Conservation (phyloP, 305 asterid genomes). For the Lippia alba region DNA sequence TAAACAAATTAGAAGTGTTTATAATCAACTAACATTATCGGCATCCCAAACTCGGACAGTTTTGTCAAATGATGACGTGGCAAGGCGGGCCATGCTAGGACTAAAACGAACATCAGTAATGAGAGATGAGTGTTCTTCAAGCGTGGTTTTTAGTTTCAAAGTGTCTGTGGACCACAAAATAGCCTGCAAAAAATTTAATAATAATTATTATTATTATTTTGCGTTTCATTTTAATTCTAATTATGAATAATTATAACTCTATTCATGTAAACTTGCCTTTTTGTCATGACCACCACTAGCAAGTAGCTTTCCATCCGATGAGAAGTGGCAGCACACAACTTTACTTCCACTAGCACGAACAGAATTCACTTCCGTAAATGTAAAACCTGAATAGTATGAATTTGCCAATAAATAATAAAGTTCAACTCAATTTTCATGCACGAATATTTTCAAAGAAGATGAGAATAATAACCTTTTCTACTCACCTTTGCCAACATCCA, state of each 20-base stretch:
- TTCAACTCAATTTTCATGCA: background rate
- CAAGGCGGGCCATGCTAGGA: constrained; percentile 95
- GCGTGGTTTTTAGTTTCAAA: constrained; percentile 78
- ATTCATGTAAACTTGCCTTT: constrained; percentile 54
- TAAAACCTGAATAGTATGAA: constrained; percentile 60
- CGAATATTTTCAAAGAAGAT: background rate
- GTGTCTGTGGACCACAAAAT: constrained; percentile 84
- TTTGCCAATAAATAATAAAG: constrained; percentile 9
- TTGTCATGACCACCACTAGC: constrained; percentile 99
- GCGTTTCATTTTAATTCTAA: background rate
- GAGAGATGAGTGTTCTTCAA: constrained; percentile 82
- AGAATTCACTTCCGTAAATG: constrained; percentile 69
- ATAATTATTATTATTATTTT: constrained; percentile 2
- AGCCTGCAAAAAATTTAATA: constrained; percentile 60
- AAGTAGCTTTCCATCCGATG: constrained; percentile 94
- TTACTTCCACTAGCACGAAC: constrained; percentile 81
- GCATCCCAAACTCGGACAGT: constrained; percentile 98
- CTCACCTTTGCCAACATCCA: constrained; percentile 93
- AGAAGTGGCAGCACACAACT: constrained; percentile 96
- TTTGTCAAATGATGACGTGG: constrained; percentile 95
- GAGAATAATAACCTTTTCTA: constrained; percentile 6
- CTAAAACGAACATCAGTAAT: constrained; percentile 98
- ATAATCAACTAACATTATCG: constrained; percentile 68
- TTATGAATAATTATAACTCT: constrained; percentile 15
- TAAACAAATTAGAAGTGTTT: background rate